phyloP scores from a whole-genome alignment of 495 filamentous ascomycete genomes.

The Penicillium salamii region DNA sequence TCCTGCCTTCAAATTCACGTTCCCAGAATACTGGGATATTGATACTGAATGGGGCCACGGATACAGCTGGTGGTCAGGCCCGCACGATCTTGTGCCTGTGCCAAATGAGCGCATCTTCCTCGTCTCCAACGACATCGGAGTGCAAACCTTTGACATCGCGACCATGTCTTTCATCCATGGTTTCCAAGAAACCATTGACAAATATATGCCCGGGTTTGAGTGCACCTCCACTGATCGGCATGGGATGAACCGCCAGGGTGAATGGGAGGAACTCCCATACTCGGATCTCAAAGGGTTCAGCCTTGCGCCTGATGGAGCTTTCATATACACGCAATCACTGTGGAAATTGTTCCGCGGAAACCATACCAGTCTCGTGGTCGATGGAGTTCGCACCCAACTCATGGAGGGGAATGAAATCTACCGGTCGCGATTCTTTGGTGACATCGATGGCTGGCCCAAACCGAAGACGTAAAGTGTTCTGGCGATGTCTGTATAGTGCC shows the following conservation, averaged over 20 bases:
- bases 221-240: conserved; percentile 25
- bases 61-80: conserved; percentile 28
- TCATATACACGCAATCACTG: conserved; percentile 27
- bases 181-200: conserved; percentile 15
- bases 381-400: conserved; percentile 19
- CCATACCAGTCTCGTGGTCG: conserved; percentile 24
- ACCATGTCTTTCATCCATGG: conserved; percentile 10
- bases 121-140: conserved; percentile 21
- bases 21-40: conserved; percentile 14
- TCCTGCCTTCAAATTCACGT: conserved; percentile 12
- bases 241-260: conserved; percentile 17
- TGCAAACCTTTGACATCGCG: conserved; percentile 26
- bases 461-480: conserved; percentile 5
- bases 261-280: conserved; percentile 22
- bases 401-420: conserved; percentile 28
- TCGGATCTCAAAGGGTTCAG: conserved; percentile 30
- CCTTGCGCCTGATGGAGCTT: conserved; percentile 26
- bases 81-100: conserved; percentile 29
- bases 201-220: conserved; percentile 28
- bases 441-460: conserved; percentile 33
- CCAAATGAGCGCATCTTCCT: conserved; percentile 27
- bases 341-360: conserved; percentile 21
- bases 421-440: conserved; percentile 27
- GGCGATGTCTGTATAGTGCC: not conserved
- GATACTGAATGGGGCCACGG: conserved; percentile 26